A percentile compares a stretch with the other conserved stretches of the same genome.
These are phyloP conservation scores for Diospyros lotus DNA, from an alignment of 148 eudicot genomes.

Conservation along the genomic window DNA sequence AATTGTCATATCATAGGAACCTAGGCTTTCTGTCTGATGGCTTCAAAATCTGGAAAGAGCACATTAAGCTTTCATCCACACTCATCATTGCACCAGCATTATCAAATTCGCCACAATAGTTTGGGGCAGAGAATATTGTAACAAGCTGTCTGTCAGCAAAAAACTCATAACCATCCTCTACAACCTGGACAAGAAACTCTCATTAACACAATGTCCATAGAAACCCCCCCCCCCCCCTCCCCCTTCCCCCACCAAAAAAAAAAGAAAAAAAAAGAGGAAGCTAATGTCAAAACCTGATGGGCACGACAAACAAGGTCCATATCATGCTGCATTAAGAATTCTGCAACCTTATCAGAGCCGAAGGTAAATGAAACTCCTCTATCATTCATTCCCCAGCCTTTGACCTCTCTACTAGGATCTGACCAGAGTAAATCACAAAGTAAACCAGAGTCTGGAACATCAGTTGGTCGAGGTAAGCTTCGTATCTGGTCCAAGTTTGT, in stretches of 20 bases:
- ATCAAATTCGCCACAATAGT: conserved; percentile 72
- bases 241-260: not conserved
- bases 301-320: conserved; percentile 75
- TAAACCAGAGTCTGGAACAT: conserved; percentile 74
- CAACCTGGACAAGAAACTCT: conserved; percentile 40
- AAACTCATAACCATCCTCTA: conserved; percentile 76
- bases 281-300: conserved; percentile 48
- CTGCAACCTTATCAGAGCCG: conserved; percentile 70
- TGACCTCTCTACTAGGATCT: conserved; percentile 68
- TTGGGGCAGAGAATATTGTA: conserved; percentile 68
- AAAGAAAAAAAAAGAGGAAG: not conserved
- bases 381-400: conserved; percentile 78
- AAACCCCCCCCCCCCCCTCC: too few relatives aligned
- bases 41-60: conserved; percentile 72
- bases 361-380: conserved; percentile 73
- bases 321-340: conserved; percentile 62
- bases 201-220: conserved; percentile 4
- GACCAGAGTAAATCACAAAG: conserved; percentile 77
- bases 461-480: conserved; percentile 52
- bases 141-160: conserved; percentile 76
- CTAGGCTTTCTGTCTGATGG: conserved; percentile 50
- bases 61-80: conserved; percentile 73
- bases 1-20: conserved; percentile 31
- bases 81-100: conserved; percentile 85
- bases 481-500: conserved; percentile 57